Evolutionary conservation across 2,329 filamentous ascomycete species (phyloP), one percentile per base, ranked within the genome.

Genomic region (Fonsecaea multimorphosa): DNA sequence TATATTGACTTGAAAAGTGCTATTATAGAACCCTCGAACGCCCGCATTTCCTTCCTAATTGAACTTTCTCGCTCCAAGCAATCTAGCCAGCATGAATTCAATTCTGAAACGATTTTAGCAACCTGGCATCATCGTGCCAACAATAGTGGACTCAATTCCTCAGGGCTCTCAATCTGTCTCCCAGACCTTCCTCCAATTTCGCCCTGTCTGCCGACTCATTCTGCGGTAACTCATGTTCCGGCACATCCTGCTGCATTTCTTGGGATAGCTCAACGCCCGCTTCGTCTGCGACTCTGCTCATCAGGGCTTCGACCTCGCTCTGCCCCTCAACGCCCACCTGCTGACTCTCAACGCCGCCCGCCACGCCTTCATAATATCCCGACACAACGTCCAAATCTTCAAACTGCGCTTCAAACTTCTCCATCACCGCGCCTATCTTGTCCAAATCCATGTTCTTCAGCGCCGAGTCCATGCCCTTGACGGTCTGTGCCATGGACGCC

Each of bases 271-370:
- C 91, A 59, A 97, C 86, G 61, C 93, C 93, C 9, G 91, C 92
- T 77, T 96, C 92, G 77, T 96, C 93, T 68, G 92, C 92, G 51
- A 95, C 87, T 79, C 96, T 91, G 70, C 87, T 89, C 79, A 96
- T 90, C 68, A 96, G 80, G 71, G 92, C 88, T 77, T 96, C 92
- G 1, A 96, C 92, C 71, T 93, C 92, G 72, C 96, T 92, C 76
- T 96, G 86, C 79, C 81, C 91, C 80, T 81, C 93, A 2, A 70
- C 72, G 2, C 72, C 72, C 14, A 73, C 69, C 54, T 72, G 71
- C 59, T 73, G 72, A 36, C 67, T 72, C 63, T 73, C 72, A 1
- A 73, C 72, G 77, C 83, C 91, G 76, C 81, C 89, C 73, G 78
- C 91, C 77, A 92, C 96, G 40, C 90, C 90, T 78, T 94, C 91